phyloP scores from a whole-genome alignment of 169 alveolate genomes.

The Plasmodium ovale region DNA sequence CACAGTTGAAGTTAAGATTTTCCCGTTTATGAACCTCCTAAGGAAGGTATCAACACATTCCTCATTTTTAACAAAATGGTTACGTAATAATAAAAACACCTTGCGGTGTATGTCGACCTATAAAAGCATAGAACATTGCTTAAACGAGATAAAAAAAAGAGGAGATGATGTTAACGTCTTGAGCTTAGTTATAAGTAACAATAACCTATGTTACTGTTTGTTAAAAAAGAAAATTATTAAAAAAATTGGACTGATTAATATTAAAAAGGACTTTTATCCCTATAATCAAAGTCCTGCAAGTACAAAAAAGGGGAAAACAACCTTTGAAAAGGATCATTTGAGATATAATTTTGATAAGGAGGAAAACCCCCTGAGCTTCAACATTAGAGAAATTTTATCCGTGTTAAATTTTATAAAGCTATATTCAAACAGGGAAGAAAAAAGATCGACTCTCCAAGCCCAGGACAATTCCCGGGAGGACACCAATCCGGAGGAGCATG shows the following conservation, averaged over 20 bases:
- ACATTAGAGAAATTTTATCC: slow-evolving; percentile 57
- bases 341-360: slow-evolving; percentile 49
- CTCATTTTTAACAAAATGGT: slow-evolving; percentile 22
- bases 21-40: slow-evolving; percentile 29
- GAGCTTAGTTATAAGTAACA: slow-evolving; percentile 67
- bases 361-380: slow-evolving; percentile 58
- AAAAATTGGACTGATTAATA: slow-evolving; percentile 67
- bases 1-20: too few species aligned
- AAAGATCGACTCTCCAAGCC: background rate
- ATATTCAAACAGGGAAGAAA: slow-evolving; percentile 17
- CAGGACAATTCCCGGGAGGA: background rate
- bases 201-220: slow-evolving; percentile 66
- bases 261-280: slow-evolving; percentile 57
- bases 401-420: slow-evolving; percentile 46
- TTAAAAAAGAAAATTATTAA: slow-evolving; percentile 64
- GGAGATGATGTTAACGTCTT: slow-evolving; percentile 37
- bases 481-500: too few species aligned
- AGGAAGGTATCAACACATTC: background rate
- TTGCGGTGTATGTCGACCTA: slow-evolving; percentile 1
- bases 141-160: slow-evolving; percentile 28
- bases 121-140: slow-evolving; percentile 29
- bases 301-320: background rate
- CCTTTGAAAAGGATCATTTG: background rate
- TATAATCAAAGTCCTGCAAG: slow-evolving; percentile 2
- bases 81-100: slow-evolving; percentile 5